These are phyloP conservation scores for Tuber umbilicatum DNA, from an alignment of 495 filamentous ascomycete species.

Conservation along the genomic window DNA sequence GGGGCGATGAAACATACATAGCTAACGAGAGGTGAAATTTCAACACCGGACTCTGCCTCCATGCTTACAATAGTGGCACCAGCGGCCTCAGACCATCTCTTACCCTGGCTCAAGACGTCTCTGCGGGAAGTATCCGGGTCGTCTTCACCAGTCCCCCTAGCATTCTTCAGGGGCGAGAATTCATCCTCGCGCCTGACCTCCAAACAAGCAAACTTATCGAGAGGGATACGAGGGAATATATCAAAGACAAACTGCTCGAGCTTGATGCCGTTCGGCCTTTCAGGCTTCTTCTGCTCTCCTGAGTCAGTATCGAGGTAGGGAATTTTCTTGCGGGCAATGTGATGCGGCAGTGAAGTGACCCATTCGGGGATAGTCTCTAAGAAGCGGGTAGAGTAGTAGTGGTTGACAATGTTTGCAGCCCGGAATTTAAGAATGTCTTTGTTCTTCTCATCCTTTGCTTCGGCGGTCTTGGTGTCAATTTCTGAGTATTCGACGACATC, in stretches of 20 bases:
- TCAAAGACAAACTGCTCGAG: constrained; percentile 99
- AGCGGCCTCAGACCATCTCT: constrained; percentile 70
- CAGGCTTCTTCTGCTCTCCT: constrained; percentile 75
- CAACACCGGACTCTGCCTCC: constrained; percentile 61
- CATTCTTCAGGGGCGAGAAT: constrained; percentile 98
- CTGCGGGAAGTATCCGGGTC: constrained; percentile 83
- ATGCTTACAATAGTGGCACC: constrained; percentile 73
- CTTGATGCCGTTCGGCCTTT: constrained; percentile 96
- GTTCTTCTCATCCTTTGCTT: constrained; percentile 81
- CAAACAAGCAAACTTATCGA: constrained; percentile 87
- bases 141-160: constrained; percentile 80
- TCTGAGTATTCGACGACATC: constrained; percentile 99
- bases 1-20: constrained; percentile 64
- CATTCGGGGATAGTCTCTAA: constrained; percentile 82
- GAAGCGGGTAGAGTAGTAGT: constrained; percentile 96
- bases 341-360: constrained; percentile 80
- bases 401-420: constrained; percentile 98
- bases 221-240: constrained; percentile 81
- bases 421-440: constrained; percentile 79
- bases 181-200: constrained; percentile 96
- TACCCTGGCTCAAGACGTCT: constrained; percentile 85
- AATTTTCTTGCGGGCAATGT: constrained; percentile 98
- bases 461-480: constrained; percentile 78
- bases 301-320: constrained; percentile 68
- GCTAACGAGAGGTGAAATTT: constrained; percentile 88